Evolutionary conservation across 352 stramenopile genomes (phyloP), one percentile per base, ranked within the genome.

Genomic region (Phytopythium cucurbitacearum): DNA sequence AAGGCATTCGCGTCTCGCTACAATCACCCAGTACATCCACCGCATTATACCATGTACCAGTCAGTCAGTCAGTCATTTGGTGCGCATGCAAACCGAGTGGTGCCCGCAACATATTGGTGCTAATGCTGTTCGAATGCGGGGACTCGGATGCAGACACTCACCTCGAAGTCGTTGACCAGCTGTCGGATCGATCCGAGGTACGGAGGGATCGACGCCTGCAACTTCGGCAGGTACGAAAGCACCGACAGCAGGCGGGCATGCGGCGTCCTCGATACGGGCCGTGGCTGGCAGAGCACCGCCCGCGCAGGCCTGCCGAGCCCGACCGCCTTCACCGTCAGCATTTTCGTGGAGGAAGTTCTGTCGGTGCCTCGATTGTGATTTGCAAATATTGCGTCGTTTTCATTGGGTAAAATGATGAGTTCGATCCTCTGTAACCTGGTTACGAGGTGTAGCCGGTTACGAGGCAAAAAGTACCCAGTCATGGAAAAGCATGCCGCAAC

Each of bases 91-190:
- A 38, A 47, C 21, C 8, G 21, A 28, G 21, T 28, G 21, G 21
- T 28, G 2, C 9, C 7, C 7, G 15, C 13, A 43, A 7, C 10
- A 46, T 8, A 36, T 40, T 15, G 3, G 21, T 2, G 21, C 21
- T 28, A 28, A 28, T 2, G 2, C 21, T 2, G 21, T 28, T 28
- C 21, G 21, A 28, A 28, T 2, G 21, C 21, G 21, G 21, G 21
- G 2, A 28, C 21, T 28, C 39, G 41, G 32, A 40, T 10, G 10
- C 44, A 0, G 6, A 37, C 35, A 40, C 55, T 44, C 44, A 80
- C 74, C 69, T 86, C 75, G 40, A 74, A 84, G 40, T 73, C 55
- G 4, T 59, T 56, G 32, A 87, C 70, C 50, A 84, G 53, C 4
- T 58, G 28, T 28, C 76, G 73, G 49, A 87, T 77, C 9, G 60